A percentile compares a stretch with the other conserved stretches of the same genome.
Conservation (phyloP, 2,329 filamentous ascomycete genomes). For the Diaporthe citriasiana region DNA sequence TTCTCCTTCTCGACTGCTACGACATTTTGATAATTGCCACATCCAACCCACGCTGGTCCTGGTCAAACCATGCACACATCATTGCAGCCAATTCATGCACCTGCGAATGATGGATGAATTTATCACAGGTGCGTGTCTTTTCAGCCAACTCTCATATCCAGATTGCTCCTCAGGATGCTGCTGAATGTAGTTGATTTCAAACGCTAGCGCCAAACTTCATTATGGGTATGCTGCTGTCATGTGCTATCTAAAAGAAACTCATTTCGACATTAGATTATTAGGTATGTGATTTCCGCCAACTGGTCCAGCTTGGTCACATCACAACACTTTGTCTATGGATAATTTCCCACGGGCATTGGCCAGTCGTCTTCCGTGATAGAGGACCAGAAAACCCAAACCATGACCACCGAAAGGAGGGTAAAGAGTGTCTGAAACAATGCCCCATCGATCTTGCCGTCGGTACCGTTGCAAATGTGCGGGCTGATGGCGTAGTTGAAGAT, state of each 20-base stretch:
- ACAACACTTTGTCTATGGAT: constrained; percentile 44
- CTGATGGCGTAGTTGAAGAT: constrained; percentile 97
- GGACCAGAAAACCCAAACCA: constrained; percentile 96
- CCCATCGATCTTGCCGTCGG: constrained; percentile 89
- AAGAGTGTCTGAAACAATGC: constrained; percentile 94
- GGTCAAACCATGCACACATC: neutral
- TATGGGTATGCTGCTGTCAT: constrained; percentile 20
- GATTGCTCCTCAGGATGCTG: too few species aligned
- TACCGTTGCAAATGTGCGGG: constrained; percentile 88
- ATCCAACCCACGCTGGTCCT: neutral
- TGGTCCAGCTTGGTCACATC: neutral
- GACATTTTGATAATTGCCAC: neutral
- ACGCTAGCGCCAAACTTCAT: constrained; percentile 18
- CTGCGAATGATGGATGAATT: neutral
- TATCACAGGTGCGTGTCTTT: neutral
- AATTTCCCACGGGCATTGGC: constrained; percentile 70
- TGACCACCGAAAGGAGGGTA: constrained; percentile 85
- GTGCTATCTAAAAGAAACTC: constrained; percentile 29
- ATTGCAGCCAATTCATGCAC: too few species aligned
- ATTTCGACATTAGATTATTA: constrained; percentile 34
- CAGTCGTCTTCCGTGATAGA: constrained; percentile 99
- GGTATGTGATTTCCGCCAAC: neutral
- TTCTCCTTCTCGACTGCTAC: neutral
- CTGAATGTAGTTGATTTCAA: neutral
- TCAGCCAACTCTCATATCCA: neutral